These are phyloP conservation scores for Jacaranda mimosifolia DNA, from an alignment of 257 asterid species.

Conservation along the genomic window DNA sequence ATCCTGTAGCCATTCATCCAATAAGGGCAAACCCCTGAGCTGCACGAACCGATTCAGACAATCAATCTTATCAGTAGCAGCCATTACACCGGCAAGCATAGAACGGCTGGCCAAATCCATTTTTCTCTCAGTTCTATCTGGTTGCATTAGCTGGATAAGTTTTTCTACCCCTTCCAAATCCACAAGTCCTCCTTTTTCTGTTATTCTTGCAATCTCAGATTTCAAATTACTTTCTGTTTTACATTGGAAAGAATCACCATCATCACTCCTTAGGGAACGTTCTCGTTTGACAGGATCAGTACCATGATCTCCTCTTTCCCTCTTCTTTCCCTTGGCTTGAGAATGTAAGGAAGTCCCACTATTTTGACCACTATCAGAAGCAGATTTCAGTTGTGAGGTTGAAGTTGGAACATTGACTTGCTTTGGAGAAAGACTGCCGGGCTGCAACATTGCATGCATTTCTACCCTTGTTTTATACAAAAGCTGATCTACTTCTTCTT, in stretches of 20 bases:
- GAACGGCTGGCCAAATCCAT: slow-evolving; percentile 70
- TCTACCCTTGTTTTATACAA: slow-evolving; percentile 65
- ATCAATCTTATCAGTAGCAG: slow-evolving; percentile 79
- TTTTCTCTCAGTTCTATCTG: slow-evolving; percentile 63
- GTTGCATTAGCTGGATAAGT: slow-evolving; percentile 81
- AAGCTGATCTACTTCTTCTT: slow-evolving; percentile 80
- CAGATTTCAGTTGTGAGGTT: slow-evolving; percentile 67
- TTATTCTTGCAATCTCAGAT: slow-evolving; percentile 72
- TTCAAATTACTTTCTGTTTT: slow-evolving; percentile 61
- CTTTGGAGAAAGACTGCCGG: slow-evolving; percentile 88
- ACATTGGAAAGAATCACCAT: slow-evolving; percentile 50
- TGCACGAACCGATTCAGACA: slow-evolving; percentile 81
- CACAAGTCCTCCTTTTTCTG: slow-evolving; percentile 75
- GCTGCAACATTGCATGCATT: slow-evolving; percentile 74
- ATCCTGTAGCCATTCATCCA: slow-evolving; percentile 97
- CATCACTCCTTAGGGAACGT: slow-evolving; percentile 67
- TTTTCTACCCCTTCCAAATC: slow-evolving; percentile 86
- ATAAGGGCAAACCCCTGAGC: slow-evolving; percentile 72
- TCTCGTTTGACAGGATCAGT: slow-evolving; percentile 75
- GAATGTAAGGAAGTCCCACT: slow-evolving; percentile 59
- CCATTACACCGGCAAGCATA: slow-evolving; percentile 80
- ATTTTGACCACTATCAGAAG: slow-evolving; percentile 46
- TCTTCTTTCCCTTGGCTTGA: slow-evolving; percentile 81
- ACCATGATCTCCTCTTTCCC: slow-evolving; percentile 85
- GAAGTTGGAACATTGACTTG: slow-evolving; percentile 65